Conservation (phyloP, 805 yeast species). For the Candida vartiovaarae region DNA sequence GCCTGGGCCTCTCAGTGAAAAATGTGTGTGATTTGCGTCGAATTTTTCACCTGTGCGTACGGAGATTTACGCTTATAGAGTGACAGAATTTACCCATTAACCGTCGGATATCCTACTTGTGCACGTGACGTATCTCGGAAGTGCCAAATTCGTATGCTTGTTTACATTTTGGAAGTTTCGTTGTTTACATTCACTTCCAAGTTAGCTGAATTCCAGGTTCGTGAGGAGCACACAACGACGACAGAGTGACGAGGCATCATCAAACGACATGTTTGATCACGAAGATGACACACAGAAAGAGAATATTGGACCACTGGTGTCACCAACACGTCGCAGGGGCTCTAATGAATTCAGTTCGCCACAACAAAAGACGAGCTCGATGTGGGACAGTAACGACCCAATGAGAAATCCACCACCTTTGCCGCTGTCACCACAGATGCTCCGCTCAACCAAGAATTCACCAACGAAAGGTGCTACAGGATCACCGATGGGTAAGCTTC, state of each 20-base stretch:
- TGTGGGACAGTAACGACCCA: conserved; percentile 37
- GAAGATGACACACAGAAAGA: conserved; percentile 9
- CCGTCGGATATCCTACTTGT: background rate
- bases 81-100: conserved; percentile 11
- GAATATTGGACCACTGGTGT: conserved; percentile 9
- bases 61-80: conserved; percentile 1
- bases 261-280: background rate
- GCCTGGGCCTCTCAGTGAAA: conserved; percentile 11
- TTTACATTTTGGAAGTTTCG: conserved; percentile 6
- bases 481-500: conserved; percentile 20
- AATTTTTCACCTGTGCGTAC: conserved; percentile 14
- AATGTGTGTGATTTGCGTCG: conserved; percentile 20
- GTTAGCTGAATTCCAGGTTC: too few relatives aligned
- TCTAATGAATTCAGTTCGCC: conserved; percentile 13
- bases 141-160: conserved; percentile 5
- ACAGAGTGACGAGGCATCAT: too few relatives aligned
- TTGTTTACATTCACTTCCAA: background rate
- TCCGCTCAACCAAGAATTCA: conserved; percentile 17
- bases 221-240: too few relatives aligned
- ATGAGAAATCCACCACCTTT: conserved; percentile 34
- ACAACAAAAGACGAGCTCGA: conserved; percentile 4
- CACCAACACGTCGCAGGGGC: conserved; percentile 10
- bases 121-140: conserved; percentile 1
- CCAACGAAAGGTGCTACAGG: conserved; percentile 9
- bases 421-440: conserved; percentile 34